Evolutionary conservation across 2,329 filamentous ascomycete species (phyloP), one percentile per base, ranked within the genome.

Genomic region (Trichoderma sp.): DNA sequence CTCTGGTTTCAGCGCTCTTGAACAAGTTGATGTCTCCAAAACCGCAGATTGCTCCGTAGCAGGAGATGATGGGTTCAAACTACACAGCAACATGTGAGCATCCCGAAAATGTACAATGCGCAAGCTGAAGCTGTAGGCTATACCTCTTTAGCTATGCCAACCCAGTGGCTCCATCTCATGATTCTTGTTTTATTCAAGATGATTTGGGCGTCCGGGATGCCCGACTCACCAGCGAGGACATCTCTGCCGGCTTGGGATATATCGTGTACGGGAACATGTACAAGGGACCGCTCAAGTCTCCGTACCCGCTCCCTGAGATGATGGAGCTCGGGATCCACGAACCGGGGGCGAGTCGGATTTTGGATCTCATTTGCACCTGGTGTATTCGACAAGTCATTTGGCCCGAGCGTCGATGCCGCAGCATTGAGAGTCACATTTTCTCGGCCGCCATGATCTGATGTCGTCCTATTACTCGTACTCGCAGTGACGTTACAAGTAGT

Each of bases 351-450:
- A 80, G 76, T 43, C 34, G 64, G 51, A 12, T 15, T 58, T 43
- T 67, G 53, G 34, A 30, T 58, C 32, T 58, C 89, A 91, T 2
- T 86, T 82, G 75, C 89, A 91, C n/a, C 82, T 82, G 8, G 84
- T 82, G 56, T 57, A 14, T 26, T 34, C 21, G 56, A 69, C 65
- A 14, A 7, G 26, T 61, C 56, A 51, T 26, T 43, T 30, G 30
- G n/a, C 4, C 26, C 28, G 6, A 69, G 4, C 7, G 56, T 18
- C n/a, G 36, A 32, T n/a, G n/a, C 12, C 14, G 14, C 26, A 18
- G 28, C 30, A 34, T 9, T 21, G 24, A 21, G 4, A 15, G 36
- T 24, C 36, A 34, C 53, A 8, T 26, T 53, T 32, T 11, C 28
- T 7, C n/a, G 24, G 15, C 18, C n/a, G n/a, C 15, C 62, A 53